Evolutionary conservation across 139 green algal genomes (phyloP), one percentile per base, ranked within the genome.

Genomic region (Micractinium conductrix): DNA sequence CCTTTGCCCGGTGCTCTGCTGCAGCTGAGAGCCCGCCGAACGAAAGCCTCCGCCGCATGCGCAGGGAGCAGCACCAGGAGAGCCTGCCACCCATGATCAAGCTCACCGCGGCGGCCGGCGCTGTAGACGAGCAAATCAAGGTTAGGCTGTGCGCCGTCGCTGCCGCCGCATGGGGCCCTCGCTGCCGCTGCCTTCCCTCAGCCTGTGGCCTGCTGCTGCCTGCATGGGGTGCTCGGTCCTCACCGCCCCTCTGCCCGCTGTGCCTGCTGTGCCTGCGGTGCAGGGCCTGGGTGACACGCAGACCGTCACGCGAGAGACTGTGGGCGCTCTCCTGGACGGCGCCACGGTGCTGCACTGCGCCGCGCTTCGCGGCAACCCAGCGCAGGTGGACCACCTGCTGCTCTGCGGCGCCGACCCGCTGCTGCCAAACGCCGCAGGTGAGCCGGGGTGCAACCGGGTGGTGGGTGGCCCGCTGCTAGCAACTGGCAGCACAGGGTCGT

Each of bases 321-420:
- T 93, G 40, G 85, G 65, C 24, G 93, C 92, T 5, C 74, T 96
- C 80, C 84, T 97, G 48, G 92, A 97, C 40, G 92, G 92, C 0
- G 90, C 90, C 6, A 95, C 92, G 6, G 88, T 93, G 26, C 90
- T 97, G 78, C 94, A 97, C 88, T 96, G 92, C 84, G 94, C 94
- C 19, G 93, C 94, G 0, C 62, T 96, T 28, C 83, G 93, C 1
- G 93, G 91, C 69, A 96, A 95, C 75, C 93, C 93, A 2, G 88
- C 89, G 0, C 85, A 87, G 73, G 89, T 95, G 63, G 89, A 96
- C 69, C 92, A 95, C 74, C 86, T 97, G 73, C 85, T 97, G 73
- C 91, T 88, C 53, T 94, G 88, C 58, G 92, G 92, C 8, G 92
- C 92, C 3, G 88, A 96, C 72, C 90, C 92, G 4, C 84, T 88